A percentile compares a stretch with the other conserved stretches of the same genome.
phyloP scores from a whole-genome alignment of 345 rosid species.

The Noccaea bulbosa region DNA sequence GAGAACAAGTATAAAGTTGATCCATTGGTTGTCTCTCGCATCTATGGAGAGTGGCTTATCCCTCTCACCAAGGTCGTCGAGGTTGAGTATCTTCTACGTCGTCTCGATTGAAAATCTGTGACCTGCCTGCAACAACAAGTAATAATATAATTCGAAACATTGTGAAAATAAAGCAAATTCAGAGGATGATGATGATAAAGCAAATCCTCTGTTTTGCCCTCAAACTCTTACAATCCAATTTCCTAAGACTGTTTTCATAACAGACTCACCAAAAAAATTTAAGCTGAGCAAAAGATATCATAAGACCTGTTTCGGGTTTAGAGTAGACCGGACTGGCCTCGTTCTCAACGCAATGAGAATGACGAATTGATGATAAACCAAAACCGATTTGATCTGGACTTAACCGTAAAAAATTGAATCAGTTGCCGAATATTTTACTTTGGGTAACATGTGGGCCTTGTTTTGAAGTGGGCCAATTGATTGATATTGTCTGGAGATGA shows the following conservation, averaged over 20 bases:
- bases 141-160: background rate
- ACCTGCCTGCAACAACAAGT: background rate
- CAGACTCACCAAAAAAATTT: background rate
- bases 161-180: background rate
- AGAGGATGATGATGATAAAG: background rate
- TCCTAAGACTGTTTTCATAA: background rate
- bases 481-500: conserved; percentile 9
- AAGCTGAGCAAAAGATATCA: background rate
- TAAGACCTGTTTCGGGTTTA: background rate
- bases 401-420: too few relatives aligned
- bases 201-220: background rate
- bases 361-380: background rate
- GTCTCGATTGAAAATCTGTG: conserved; percentile 57
- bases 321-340: background rate
- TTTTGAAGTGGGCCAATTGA: conserved; percentile 21
- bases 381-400: background rate
- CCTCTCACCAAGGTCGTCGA: conserved; percentile 82
- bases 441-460: conserved; percentile 22
- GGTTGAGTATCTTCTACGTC: conserved; percentile 80
- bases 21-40: conserved; percentile 65
- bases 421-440: too few relatives aligned
- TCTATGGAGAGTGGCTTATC: conserved; percentile 82
- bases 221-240: background rate
- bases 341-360: too few relatives aligned
- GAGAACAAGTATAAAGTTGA: conserved; percentile 58